Evolutionary conservation across 2,329 filamentous ascomycete species (phyloP).

Genomic region (Xylariaceae sp.): DNA sequence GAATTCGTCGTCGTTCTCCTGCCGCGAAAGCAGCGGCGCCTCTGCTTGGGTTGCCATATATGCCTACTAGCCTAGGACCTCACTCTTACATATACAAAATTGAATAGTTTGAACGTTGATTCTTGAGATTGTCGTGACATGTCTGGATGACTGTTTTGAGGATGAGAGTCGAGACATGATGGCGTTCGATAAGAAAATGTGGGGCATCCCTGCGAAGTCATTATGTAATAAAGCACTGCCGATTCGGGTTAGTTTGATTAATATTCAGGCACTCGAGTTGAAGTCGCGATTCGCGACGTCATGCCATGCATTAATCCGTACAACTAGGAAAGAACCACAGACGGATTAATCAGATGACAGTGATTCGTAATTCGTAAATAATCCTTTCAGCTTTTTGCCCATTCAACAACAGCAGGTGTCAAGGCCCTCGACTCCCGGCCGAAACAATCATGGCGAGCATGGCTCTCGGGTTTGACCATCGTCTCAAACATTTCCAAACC

Average conservation of each 20-base stretch:
- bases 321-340: not conserved
- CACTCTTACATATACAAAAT: not conserved
- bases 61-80: not conserved
- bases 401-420: not conserved
- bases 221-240: no score
- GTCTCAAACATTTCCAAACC: no score
- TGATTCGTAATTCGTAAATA: no score
- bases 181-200: not conserved
- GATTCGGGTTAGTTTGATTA: no score
- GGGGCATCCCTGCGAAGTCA: no score
- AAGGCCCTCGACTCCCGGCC: not conserved
- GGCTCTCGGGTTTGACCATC: not conserved
- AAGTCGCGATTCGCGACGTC: no score
- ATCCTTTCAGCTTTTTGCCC: not conserved
- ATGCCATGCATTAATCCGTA: no score
- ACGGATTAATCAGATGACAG: not conserved
- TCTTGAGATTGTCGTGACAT: slow-evolving; percentile 5
- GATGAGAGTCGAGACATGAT: not conserved
- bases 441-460: not conserved
- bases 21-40: slow-evolving; percentile 16
- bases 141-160: not conserved
- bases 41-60: slow-evolving; percentile 15
- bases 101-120: not conserved
- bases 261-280: no score
- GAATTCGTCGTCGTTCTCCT: slow-evolving; percentile 16